phyloP scores from a whole-genome alignment of 108 stramenopile species.

The Fragilariopsis cylindrus region DNA sequence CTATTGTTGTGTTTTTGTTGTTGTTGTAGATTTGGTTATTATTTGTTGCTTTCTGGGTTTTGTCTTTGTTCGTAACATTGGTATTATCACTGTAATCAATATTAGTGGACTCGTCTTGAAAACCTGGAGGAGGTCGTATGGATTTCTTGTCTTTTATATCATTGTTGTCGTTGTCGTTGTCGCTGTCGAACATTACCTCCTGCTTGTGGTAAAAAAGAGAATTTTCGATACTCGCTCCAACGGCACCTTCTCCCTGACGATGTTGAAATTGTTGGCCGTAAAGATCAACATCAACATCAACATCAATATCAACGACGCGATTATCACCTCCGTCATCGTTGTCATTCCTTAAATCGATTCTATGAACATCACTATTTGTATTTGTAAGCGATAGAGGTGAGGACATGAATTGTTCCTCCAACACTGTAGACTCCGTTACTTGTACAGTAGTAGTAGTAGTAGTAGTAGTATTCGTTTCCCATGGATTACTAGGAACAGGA shows the following conservation, averaged over 20 bases:
- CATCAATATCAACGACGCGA: not conserved
- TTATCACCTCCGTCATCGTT: constrained; percentile 1
- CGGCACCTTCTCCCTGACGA: too few relatives aligned
- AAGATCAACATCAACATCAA: not conserved
- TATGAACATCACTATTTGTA: not conserved
- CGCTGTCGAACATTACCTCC: not conserved
- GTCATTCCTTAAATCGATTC: not conserved
- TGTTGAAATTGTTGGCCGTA: not conserved
- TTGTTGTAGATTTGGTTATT: too few relatives aligned
- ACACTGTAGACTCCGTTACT: not conserved
- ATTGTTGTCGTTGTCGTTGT: too few relatives aligned
- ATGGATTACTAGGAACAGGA: constrained; percentile 29
- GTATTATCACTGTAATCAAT: not conserved
- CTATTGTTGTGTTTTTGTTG: too few relatives aligned
- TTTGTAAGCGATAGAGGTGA: not conserved
- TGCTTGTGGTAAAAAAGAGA: not conserved
- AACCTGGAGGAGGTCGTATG: constrained; percentile 10
- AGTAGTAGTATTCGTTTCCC: constrained; percentile 6
- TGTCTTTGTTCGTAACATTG: too few relatives aligned
- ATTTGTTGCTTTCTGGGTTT: too few relatives aligned
- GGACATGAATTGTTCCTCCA: not conserved
- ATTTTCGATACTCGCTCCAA: not conserved
- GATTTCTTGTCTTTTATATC: not conserved
- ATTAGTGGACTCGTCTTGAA: not conserved
- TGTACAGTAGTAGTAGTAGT: not conserved